Base-by-base conservation (phyloP, 2,329 filamentous ascomycete genomes). In the Sphaerulina populicola region DNA sequence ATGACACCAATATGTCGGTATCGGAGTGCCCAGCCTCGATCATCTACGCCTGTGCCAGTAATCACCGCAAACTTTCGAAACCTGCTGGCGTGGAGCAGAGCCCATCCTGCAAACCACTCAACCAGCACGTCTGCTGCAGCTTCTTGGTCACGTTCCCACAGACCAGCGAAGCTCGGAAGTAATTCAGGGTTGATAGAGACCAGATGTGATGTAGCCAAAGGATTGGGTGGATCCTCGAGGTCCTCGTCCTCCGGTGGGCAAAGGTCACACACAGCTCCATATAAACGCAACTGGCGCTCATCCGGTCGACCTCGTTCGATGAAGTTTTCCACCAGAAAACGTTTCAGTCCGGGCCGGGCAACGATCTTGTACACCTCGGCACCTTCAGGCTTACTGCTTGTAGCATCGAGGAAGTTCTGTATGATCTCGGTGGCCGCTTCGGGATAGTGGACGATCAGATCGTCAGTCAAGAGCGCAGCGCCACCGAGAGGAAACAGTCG, bases 401-500 rank as follows among this genome's bases (percentile, higher is more conserved):
- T 60, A 36, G 64, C 65, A 5, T 59, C 54, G 27, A 66, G 52
- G 52, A 71, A 70, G 0, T 57, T 52, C n/a, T 68, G 52, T 7
- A 74, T 57, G 10, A 74, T 66, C 6, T 62, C 47, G 2, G 67
- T 54, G 0, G 69, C 70, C 27, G 67, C 55, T 42, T 62, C 60
- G 4, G 71, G 71, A 41, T 67, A 56, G 39, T 68, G 54, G n/a
- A 64, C 57, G 39, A 74, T 70, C 1, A 72, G 63, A 27, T 73
- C 68, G 36, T 74, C 71, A 1, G 71, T 73, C 12, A 74, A 68
- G 55, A 71, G 70, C 9, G 69, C 65, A 5, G 71, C 63, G 6
- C 62, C 63, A 5, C 71, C 71, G 21, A 60, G 56, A 1, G 70
- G 68, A 40, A 73, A 72, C 53, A 66, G 43, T 51, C 65, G 52